Evolutionary conservation across 139 green algal genomes (phyloP).

Genomic region (Spirogloea muscicola): DNA sequence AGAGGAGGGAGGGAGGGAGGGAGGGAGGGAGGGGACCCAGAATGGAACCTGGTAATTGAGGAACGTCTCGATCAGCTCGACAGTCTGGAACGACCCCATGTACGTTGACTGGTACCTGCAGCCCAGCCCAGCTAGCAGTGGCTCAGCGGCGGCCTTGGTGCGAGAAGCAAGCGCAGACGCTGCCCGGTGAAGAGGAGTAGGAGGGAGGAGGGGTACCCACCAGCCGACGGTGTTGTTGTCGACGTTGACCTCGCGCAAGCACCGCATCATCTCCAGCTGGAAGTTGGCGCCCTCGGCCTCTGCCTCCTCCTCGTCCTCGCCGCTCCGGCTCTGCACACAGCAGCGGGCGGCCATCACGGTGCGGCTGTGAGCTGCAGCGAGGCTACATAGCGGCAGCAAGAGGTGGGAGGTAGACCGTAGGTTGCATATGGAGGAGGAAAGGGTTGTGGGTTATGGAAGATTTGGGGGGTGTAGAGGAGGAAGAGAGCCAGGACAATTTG

Average conservation of each 20-base stretch:
- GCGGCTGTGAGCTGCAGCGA: not conserved
- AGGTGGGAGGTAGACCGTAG: no score
- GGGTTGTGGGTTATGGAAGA: no score
- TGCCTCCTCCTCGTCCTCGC: constrained; percentile 45
- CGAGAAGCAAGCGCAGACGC: not conserved
- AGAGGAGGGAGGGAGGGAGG: not conserved
- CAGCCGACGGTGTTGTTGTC: constrained; percentile 99
- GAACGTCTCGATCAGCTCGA: constrained; percentile 97
- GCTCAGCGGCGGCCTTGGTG: no score
- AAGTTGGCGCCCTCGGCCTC: constrained; percentile 75
- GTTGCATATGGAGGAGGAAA: no score
- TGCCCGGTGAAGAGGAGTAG: not conserved
- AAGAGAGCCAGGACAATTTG: no score
- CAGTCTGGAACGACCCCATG: constrained; percentile 78
- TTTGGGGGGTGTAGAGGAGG: no score
- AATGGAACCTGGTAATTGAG: constrained; percentile 89
- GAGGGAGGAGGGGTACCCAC: constrained; percentile 34
- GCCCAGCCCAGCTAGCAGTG: no score
- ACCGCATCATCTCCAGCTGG: constrained; percentile 98
- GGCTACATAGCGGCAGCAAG: no score
- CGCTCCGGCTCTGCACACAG: constrained; percentile 29
- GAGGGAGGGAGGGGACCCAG: not conserved
- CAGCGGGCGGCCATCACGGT: not conserved
- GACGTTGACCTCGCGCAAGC: constrained; percentile 93
- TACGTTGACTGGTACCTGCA: constrained; percentile 74